These are phyloP conservation scores for Colletotrichum sp. DNA, from an alignment of 2,329 filamentous ascomycete species.

Conservation along the genomic window DNA sequence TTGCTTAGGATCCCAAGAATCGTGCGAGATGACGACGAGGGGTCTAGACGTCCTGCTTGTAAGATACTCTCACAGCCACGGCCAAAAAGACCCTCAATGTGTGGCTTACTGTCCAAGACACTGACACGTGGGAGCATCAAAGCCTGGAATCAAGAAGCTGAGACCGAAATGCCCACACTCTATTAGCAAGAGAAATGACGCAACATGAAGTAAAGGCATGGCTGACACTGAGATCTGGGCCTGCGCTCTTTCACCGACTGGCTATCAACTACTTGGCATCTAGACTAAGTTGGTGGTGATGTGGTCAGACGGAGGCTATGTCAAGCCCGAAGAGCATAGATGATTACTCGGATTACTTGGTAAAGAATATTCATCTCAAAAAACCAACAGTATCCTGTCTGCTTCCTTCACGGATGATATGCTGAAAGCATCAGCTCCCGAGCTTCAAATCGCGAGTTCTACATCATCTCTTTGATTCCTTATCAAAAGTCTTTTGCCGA, in stretches of 20 bases:
- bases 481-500: not conserved
- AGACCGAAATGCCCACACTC: not conserved
- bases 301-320: not conserved
- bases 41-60: not conserved
- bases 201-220: not conserved
- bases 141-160: not conserved
- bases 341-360: not conserved
- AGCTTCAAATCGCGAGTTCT: not conserved
- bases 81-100: not conserved
- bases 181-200: not conserved
- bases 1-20: not conserved
- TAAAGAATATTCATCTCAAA: not conserved
- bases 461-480: not conserved
- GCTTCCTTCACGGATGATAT: not conserved
- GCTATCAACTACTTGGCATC: not conserved
- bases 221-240: not conserved
- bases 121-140: not conserved
- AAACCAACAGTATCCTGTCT: not conserved
- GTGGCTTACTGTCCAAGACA: not conserved
- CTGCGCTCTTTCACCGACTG: not conserved
- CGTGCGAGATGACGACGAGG: not conserved
- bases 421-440: not conserved
- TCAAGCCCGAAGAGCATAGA: not conserved
- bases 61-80: not conserved
- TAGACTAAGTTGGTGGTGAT: not conserved